Percentiles rank a stretch among this genome's conserved stretches.
phyloP scores from a whole-genome alignment of 495 filamentous ascomycete species.

The Chaetomidium leptoderma region DNA sequence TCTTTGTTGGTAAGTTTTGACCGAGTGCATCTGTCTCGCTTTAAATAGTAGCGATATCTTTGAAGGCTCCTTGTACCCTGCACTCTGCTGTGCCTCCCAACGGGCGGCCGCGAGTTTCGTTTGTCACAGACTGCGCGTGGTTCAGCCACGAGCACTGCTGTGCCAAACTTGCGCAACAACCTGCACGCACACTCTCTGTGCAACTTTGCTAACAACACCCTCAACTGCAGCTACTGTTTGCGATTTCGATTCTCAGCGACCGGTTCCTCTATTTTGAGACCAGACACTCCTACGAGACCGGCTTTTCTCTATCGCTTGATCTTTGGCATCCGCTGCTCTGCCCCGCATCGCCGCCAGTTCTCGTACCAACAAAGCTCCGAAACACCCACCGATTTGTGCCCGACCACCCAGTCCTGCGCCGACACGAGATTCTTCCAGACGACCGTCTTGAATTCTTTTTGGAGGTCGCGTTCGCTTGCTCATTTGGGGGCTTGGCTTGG shows the following conservation, averaged over 20 bases:
- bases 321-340: background rate
- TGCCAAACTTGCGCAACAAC: background rate
- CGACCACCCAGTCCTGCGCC: constrained; percentile 13
- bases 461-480: background rate
- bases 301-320: background rate
- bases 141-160: constrained; percentile 5
- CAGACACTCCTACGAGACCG: background rate
- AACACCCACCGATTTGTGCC: constrained; percentile 10
- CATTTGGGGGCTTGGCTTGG: background rate
- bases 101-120: background rate
- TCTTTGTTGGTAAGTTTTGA: background rate
- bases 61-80: background rate
- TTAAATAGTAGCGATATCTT: background rate
- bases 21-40: background rate
- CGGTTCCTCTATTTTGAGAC: background rate
- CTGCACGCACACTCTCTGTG: background rate
- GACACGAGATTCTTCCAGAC: constrained; percentile 1
- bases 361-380: background rate
- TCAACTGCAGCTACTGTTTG: background rate
- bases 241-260: background rate
- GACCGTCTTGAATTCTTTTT: background rate
- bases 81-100: constrained; percentile 7
- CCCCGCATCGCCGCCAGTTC: constrained; percentile 4
- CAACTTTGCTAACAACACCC: constrained; percentile 3
- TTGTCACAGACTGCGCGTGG: background rate